These are phyloP conservation scores for Theobroma cacao DNA, from an alignment of 345 rosid species.

Conservation along the genomic window DNA sequence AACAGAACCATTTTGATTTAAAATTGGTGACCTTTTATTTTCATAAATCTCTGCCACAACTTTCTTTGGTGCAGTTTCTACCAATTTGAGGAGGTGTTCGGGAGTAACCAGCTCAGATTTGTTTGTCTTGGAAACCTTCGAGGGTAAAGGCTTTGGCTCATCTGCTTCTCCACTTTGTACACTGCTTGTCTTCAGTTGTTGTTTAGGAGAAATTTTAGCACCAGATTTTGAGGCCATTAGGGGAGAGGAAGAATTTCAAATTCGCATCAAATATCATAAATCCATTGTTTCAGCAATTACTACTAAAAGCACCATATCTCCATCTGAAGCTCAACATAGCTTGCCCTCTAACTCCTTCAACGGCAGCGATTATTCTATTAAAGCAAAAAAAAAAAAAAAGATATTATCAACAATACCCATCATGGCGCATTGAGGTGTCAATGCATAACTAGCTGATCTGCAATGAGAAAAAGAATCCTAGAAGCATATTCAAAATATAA, in stretches of 20 bases:
- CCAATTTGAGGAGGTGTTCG: slow-evolving; percentile 28
- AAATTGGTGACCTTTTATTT: slow-evolving; percentile 36
- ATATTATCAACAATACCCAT: neutral
- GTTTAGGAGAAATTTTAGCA: slow-evolving; percentile 38
- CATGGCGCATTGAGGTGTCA: neutral
- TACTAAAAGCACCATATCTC: slow-evolving; percentile 22
- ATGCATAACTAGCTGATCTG: slow-evolving; percentile 3
- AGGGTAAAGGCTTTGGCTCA: slow-evolving; percentile 32
- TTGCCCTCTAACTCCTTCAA: slow-evolving; percentile 8
- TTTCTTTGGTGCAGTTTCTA: slow-evolving; percentile 31
- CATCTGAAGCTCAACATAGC: slow-evolving; percentile 6
- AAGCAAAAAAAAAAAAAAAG: neutral
- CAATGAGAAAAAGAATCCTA: neutral
- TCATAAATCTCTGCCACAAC: slow-evolving; percentile 34
- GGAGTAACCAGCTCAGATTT: slow-evolving; percentile 30
- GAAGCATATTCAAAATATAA: slow-evolving; percentile 13
- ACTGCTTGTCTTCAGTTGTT: slow-evolving; percentile 31
- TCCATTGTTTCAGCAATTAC: slow-evolving; percentile 20
- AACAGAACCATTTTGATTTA: slow-evolving; percentile 39
- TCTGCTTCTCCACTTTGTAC: slow-evolving; percentile 37
- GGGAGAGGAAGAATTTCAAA: slow-evolving; percentile 7
- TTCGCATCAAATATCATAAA: slow-evolving; percentile 31
- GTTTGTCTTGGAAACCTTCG: slow-evolving; percentile 35
- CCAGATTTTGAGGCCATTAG: slow-evolving; percentile 54
- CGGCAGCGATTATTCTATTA: neutral